Percentiles rank a stretch among this genome's conserved stretches.
Evolutionary conservation across 305 asterid genomes (phyloP).

Genomic region (Fraxinus sp.): DNA sequence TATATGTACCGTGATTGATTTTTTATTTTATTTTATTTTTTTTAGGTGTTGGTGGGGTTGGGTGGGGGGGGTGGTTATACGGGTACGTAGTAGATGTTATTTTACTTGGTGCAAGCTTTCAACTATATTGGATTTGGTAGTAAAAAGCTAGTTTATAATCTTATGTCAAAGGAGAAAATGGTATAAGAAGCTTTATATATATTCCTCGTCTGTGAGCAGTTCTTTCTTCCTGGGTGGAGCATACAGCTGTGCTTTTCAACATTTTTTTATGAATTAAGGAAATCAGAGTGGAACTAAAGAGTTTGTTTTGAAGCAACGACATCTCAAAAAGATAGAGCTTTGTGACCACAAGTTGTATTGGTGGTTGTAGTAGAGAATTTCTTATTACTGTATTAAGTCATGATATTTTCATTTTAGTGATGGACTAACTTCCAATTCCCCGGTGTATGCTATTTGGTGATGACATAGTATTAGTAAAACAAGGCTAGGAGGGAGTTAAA

Average conservation of each 20-base stretch:
- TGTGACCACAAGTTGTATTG: not conserved
- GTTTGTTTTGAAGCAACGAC: not conserved
- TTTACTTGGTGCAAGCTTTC: slow-evolving; percentile 12
- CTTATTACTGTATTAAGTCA: not conserved
- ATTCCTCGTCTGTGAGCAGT: not conserved
- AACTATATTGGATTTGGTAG: slow-evolving; percentile 2
- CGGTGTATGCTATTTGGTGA: not conserved
- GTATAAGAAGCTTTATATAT: not conserved
- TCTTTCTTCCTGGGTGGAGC: not conserved
- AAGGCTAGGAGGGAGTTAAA: not conserved
- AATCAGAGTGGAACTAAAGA: not conserved
- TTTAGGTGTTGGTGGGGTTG: too few relatives aligned
- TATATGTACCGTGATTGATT: slow-evolving; percentile 10
- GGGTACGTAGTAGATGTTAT: slow-evolving; percentile 11
- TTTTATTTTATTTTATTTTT: not conserved
- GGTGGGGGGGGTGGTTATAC: not conserved
- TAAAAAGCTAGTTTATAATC: not conserved
- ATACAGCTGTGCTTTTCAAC: not conserved
- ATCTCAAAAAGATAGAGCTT: not conserved
- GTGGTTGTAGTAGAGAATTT: not conserved
- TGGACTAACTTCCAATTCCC: not conserved
- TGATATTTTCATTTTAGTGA: not conserved
- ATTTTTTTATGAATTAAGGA: not conserved
- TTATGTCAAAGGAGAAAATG: not conserved
- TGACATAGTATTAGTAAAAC: not conserved